These are phyloP conservation scores for Cicer cuneatum DNA, from an alignment of 306 rosid genomes.

Conservation along the genomic window DNA sequence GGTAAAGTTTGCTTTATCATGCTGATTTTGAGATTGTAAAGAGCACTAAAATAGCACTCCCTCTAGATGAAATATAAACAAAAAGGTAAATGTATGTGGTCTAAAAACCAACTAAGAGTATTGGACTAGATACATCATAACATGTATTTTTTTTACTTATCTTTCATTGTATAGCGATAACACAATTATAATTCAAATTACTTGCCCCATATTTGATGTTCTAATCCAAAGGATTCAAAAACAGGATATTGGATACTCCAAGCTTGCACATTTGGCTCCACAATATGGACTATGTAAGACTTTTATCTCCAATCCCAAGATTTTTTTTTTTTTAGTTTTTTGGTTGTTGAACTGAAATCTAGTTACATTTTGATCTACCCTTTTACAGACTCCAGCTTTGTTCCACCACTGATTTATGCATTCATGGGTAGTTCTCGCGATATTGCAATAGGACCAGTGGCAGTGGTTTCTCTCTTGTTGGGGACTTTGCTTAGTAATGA, in stretches of 20 bases:
- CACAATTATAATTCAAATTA: not conserved
- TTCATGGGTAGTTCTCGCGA: conserved; percentile 97
- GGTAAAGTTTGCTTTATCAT: conserved; percentile 55
- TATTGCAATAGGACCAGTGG: conserved; percentile 96
- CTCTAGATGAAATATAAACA: too few species aligned
- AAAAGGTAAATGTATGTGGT: too few species aligned
- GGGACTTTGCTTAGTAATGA: conserved; percentile 82
- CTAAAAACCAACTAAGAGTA: too few species aligned
- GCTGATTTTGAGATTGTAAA: conserved; percentile 17
- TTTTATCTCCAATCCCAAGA: conserved; percentile 11
- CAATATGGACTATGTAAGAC: conserved; percentile 91
- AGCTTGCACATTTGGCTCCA: conserved; percentile 87
- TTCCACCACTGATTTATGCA: conserved; percentile 93
- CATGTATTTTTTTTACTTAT: too few species aligned
- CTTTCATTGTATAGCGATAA: too few species aligned
- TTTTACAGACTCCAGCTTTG: conserved; percentile 86
- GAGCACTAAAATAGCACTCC: not conserved
- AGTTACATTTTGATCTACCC: conserved; percentile 26
- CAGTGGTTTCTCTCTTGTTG: conserved; percentile 90
- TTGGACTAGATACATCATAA: too few species aligned
- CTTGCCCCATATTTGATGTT: conserved; percentile 16
- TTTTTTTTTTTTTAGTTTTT: not conserved
- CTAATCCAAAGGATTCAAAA: conserved; percentile 49
- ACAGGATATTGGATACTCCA: conserved; percentile 92
- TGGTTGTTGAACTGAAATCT: conserved; percentile 41